Percentiles rank a stretch among this genome's conserved stretches.
Evolutionary conservation across 306 rosid species (phyloP).

Genomic region (Vigna nakashimae): DNA sequence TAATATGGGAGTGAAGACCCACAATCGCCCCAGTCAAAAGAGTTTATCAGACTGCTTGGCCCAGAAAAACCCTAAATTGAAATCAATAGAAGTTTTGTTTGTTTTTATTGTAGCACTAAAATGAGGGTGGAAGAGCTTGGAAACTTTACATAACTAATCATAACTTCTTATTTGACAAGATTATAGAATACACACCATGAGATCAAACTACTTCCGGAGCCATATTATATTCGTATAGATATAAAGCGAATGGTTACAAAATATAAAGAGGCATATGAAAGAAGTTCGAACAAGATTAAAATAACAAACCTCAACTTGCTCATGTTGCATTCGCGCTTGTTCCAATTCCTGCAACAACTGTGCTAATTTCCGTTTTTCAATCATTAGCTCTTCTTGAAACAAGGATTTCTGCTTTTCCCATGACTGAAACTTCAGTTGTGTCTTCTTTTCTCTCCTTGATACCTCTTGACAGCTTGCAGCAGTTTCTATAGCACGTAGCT

Average conservation of each 20-base stretch:
- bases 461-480: slow-evolving; percentile 81
- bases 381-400: slow-evolving; percentile 66
- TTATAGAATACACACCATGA: background rate
- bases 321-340: slow-evolving; percentile 69
- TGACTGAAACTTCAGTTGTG: slow-evolving; percentile 67
- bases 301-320: slow-evolving; percentile 70
- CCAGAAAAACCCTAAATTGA: background rate
- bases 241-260: slow-evolving; percentile 12
- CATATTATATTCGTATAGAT: background rate
- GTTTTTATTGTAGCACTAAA: background rate
- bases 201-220: slow-evolving; percentile 13
- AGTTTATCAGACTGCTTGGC: background rate
- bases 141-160: background rate
- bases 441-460: slow-evolving; percentile 76
- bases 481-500: slow-evolving; percentile 67
- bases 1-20: background rate
- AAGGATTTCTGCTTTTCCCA: slow-evolving; percentile 81
- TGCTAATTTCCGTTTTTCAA: slow-evolving; percentile 61
- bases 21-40: background rate
- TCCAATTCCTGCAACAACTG: slow-evolving; percentile 64
- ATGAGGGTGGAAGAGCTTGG: slow-evolving; percentile 15
- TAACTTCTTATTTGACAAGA: slow-evolving; percentile 3
- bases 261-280: slow-evolving; percentile 11
- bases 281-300: slow-evolving; percentile 22
- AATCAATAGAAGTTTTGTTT: background rate